Evolutionary conservation across 495 filamentous ascomycete genomes (phyloP).

Genomic region (Chlorociboria aeruginascens): DNA sequence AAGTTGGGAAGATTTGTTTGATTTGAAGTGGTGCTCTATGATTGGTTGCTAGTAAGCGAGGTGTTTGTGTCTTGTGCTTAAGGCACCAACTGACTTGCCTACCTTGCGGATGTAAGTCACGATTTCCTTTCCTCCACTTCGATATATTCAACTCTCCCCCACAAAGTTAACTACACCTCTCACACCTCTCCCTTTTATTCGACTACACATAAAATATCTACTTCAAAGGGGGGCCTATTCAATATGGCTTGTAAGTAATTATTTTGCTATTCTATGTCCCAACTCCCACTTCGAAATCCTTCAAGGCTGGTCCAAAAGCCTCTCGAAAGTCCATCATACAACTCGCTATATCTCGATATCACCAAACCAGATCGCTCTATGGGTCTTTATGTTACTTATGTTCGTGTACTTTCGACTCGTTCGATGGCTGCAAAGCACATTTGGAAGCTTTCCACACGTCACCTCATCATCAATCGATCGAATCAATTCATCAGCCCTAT

Average conservation of each 20-base stretch:
- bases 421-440: constrained; percentile 2
- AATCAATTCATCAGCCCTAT: constrained; percentile 16
- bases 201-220: constrained; percentile 7
- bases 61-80: neutral
- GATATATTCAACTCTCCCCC: neutral
- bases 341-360: constrained; percentile 6
- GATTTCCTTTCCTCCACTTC: neutral
- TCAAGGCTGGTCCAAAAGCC: constrained; percentile 14
- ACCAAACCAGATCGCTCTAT: neutral
- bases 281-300: neutral
- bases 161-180: neutral
- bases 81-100: neutral
- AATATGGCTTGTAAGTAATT: constrained; percentile 33
- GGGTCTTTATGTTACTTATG: neutral
- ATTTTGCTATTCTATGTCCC: constrained; percentile 4
- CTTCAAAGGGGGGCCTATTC: constrained; percentile 20
- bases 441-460: neutral
- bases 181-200: constrained; percentile 8
- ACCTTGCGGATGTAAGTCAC: neutral
- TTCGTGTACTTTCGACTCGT: neutral
- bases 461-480: constrained; percentile 10
- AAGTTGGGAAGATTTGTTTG: too few relatives aligned
- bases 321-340: constrained; percentile 9
- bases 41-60: neutral
- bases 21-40: neutral